These are phyloP conservation scores for Trichoderma atroviride DNA, from an alignment of 2,329 filamentous ascomycete genomes.

Conservation along the genomic window DNA sequence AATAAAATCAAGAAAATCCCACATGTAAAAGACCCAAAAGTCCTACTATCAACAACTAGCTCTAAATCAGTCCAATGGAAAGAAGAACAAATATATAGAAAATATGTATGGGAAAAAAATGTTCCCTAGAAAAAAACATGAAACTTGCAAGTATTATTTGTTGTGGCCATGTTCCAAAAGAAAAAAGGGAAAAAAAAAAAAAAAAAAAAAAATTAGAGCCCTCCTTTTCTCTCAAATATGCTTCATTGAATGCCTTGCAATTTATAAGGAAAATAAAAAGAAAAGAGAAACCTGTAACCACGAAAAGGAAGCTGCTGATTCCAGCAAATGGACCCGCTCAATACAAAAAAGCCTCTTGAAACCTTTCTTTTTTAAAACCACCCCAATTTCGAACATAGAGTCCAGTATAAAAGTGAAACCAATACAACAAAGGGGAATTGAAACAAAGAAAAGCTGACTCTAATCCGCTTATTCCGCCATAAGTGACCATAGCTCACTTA, in stretches of 20 bases:
- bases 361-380: background rate
- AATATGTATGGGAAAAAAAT: background rate
- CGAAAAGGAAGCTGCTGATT: background rate
- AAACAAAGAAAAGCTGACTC: background rate
- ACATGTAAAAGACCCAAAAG: background rate
- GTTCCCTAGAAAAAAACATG: background rate
- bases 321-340: background rate
- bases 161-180: background rate
- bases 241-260: slow-evolving; percentile 17
- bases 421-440: background rate
- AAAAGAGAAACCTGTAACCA: background rate
- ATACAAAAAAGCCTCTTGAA: background rate
- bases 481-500: slow-evolving; percentile 3
- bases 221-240: background rate
- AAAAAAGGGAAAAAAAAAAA: too few species aligned
- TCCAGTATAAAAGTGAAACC: background rate
- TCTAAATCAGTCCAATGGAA: background rate
- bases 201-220: background rate
- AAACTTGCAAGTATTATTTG: background rate
- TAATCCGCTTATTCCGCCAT: slow-evolving; percentile 16
- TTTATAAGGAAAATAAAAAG: background rate
- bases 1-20: background rate
- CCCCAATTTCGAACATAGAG: background rate
- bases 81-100: background rate
- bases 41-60: background rate